These are phyloP conservation scores for Neurospora discreta DNA, from an alignment of 495 filamentous ascomycete species.

Conservation along the genomic window DNA sequence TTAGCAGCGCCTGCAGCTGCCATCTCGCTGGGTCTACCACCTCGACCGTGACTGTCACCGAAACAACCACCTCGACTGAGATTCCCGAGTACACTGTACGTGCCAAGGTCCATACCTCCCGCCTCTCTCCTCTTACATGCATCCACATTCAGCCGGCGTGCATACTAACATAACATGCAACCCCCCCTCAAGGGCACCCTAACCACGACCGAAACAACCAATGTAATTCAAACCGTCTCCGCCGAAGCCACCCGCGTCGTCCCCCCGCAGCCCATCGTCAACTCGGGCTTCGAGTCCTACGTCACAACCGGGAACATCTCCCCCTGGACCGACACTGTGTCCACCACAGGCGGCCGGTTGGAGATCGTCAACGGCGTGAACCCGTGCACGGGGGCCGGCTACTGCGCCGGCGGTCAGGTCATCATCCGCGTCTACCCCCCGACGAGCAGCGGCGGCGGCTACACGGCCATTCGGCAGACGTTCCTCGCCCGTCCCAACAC, in stretches of 20 bases:
- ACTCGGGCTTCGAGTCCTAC: conserved; percentile 8
- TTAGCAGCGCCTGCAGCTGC: conserved; percentile 18
- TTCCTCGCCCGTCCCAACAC: conserved; percentile 10
- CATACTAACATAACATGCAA: neutral
- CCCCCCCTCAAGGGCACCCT: neutral
- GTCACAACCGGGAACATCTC: conserved; percentile 5
- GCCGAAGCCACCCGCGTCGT: conserved; percentile 2
- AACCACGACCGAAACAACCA: conserved; percentile 3
- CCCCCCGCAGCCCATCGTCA: conserved; percentile 5
- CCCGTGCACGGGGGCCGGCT: neutral
- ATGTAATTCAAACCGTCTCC: conserved; percentile 4
- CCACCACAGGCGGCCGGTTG: conserved; percentile 5
- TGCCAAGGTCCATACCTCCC: no score
- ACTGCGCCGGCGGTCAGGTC: conserved; percentile 10
- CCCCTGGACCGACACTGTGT: conserved; percentile 5
- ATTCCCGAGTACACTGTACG: conserved; percentile 2
- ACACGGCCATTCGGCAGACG: conserved; percentile 1
- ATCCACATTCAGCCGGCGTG: neutral
- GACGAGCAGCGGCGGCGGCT: neutral
- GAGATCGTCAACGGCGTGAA: conserved; percentile 12
- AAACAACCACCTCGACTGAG: conserved; percentile 3
- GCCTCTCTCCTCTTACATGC: neutral
- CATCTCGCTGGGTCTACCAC: conserved; percentile 7
- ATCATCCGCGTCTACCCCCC: conserved; percentile 13
- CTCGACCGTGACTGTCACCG: conserved; percentile 8